These are phyloP conservation scores for Aspergillus pseudonomiae DNA, from an alignment of 2,329 filamentous ascomycete species.

Conservation along the genomic window DNA sequence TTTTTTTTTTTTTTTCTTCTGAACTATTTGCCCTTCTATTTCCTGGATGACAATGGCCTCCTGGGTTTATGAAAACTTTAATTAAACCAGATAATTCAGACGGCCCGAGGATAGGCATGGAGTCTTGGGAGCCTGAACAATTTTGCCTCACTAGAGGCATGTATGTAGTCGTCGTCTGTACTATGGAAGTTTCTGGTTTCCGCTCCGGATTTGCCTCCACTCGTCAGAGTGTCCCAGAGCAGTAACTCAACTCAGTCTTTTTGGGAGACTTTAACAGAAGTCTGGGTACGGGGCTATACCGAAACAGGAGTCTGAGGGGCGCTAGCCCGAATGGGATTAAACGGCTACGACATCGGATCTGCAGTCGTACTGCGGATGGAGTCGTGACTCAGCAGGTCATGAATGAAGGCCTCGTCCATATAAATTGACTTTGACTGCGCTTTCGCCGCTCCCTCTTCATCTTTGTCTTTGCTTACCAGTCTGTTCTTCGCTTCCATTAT, in stretches of 20 bases:
- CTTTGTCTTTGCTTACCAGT: slow-evolving; percentile 3
- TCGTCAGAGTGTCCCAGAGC: neutral
- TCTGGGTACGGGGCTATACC: neutral
- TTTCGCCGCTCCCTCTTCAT: slow-evolving; percentile 19
- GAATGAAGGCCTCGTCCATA: slow-evolving; percentile 20
- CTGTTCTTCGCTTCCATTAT: slow-evolving; percentile 4
- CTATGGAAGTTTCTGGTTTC: slow-evolving; percentile 4
- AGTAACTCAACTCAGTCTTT: neutral
- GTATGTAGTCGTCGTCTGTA: neutral
- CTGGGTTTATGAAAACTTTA: neutral
- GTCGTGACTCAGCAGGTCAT: slow-evolving; percentile 22
- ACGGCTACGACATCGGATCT: slow-evolving; percentile 17
- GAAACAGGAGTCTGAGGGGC: neutral
- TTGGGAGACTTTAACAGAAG: neutral
- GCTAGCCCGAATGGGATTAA: slow-evolving; percentile 1
- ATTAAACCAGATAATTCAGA: neutral
- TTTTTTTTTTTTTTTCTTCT: neutral
- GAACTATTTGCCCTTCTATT: neutral
- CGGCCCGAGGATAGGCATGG: neutral
- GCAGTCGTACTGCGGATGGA: slow-evolving; percentile 8
- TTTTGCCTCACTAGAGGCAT: slow-evolving; percentile 1
- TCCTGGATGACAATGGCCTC: neutral
- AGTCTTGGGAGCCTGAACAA: neutral
- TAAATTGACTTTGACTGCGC: slow-evolving; percentile 28
- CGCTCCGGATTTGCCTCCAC: slow-evolving; percentile 1